Evolutionary conservation across 2,329 filamentous ascomycete species (phyloP).

Genomic region (Colletotrichum endophyticum): DNA sequence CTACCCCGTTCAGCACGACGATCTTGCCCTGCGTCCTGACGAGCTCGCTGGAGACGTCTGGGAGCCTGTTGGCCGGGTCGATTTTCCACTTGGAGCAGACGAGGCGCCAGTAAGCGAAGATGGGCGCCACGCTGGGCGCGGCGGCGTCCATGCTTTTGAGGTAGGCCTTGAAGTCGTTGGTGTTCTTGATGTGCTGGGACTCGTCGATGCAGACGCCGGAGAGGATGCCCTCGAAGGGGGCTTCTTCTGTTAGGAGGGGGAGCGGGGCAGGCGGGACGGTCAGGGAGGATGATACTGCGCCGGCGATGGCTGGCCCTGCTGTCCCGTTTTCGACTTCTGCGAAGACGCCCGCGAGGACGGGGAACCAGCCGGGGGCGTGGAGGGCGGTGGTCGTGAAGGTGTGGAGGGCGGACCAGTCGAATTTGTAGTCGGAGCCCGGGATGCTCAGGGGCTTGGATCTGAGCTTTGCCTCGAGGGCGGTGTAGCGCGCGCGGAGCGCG

Average conservation of each 20-base stretch:
- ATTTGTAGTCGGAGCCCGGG: not conserved
- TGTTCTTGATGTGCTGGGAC: not conserved
- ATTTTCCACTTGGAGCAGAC: conserved; percentile 3
- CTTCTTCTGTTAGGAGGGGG: not conserved
- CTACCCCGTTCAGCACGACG: not conserved
- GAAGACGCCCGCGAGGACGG: not conserved
- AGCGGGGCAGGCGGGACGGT: not conserved
- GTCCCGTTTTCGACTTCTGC: not conserved
- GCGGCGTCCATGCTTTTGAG: not conserved
- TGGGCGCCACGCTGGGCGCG: conserved; percentile 5
- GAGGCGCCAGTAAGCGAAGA: conserved; percentile 1
- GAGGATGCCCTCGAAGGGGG: not conserved
- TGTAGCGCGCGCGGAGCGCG: not conserved
- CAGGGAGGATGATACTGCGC: not conserved
- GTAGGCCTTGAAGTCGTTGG: not conserved
- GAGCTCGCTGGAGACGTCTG: not conserved
- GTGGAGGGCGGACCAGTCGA: conserved; percentile 10
- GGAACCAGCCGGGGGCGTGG: not conserved
- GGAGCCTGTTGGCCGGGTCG: not conserved
- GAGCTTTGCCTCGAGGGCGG: not conserved
- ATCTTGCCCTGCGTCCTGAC: not conserved
- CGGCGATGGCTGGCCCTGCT: not conserved
- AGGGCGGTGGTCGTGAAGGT: not conserved
- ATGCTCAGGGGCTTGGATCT: not conserved
- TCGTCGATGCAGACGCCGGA: conserved; percentile 1